Evolutionary conservation across 768 basidiomycete species (phyloP).

Genomic region (Coprinopsis cinerea): DNA sequence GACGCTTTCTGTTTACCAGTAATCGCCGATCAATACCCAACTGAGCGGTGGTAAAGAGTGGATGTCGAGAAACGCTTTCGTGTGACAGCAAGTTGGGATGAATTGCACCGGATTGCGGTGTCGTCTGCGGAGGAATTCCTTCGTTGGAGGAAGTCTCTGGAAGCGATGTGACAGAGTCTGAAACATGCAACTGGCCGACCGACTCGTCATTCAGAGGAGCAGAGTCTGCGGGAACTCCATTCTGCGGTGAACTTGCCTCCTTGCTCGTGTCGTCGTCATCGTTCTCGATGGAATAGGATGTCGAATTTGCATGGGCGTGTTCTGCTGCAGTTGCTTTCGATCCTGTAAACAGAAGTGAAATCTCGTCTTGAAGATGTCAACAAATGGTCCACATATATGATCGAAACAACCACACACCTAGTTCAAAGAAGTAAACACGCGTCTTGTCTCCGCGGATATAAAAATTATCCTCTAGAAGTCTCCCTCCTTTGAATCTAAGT

Average conservation of each 20-base stretch:
- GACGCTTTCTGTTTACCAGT: conserved; percentile 88
- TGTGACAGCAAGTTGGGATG: conserved; percentile 36
- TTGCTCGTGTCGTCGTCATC: conserved; percentile 26
- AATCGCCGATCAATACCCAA: conserved; percentile 87
- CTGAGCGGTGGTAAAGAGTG: conserved; percentile 75
- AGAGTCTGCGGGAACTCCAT: background rate
- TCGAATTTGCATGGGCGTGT: conserved; percentile 24
- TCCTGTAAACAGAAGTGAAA: conserved; percentile 77
- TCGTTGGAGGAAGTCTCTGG: conserved; percentile 2
- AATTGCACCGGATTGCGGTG: conserved; percentile 15
- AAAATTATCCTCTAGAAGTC: conserved; percentile 89
- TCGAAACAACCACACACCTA: conserved; percentile 42
- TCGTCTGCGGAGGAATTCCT: background rate
- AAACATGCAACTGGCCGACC: background rate
- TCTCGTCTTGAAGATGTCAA: conserved; percentile 57
- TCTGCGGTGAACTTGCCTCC: conserved; percentile 5
- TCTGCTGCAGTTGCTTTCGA: conserved; percentile 30
- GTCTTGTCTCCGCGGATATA: conserved; percentile 98
- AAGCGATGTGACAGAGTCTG: background rate
- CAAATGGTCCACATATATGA: conserved; percentile 4
- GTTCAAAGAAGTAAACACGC: conserved; percentile 92
- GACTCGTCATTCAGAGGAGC: background rate
- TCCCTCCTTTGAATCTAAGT: conserved; percentile 81
- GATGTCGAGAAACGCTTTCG: conserved; percentile 36
- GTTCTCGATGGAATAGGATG: conserved; percentile 28